These are phyloP conservation scores for Turnera subulata DNA, from an alignment of 345 rosid genomes.

Conservation along the genomic window DNA sequence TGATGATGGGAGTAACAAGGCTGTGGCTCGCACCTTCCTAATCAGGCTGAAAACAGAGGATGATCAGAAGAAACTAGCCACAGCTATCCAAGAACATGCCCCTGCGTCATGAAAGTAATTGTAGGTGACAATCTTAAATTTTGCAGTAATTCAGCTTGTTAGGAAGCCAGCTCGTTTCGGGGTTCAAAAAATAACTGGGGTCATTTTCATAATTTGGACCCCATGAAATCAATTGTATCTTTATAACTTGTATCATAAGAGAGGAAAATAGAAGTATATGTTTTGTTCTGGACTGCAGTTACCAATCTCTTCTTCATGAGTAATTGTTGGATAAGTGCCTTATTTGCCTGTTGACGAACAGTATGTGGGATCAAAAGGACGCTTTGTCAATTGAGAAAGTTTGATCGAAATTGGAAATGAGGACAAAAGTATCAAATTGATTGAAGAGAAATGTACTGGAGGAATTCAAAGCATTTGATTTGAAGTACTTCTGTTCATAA, in stretches of 20 bases:
- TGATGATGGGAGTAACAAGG: conserved; percentile 43
- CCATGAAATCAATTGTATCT: conserved; percentile 17
- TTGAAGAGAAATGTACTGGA: no score
- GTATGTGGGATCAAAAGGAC: no score
- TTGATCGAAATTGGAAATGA: no score
- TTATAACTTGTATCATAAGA: conserved; percentile 23
- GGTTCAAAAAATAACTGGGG: conserved; percentile 16
- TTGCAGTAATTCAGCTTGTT: conserved; percentile 14
- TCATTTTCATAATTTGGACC: conserved; percentile 10
- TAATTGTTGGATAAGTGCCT: no score
- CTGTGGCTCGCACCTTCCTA: conserved; percentile 69
- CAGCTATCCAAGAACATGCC: conserved; percentile 74
- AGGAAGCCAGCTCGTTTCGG: conserved; percentile 17
- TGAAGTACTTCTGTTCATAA: no score
- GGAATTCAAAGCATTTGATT: no score
- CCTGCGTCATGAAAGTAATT: conserved; percentile 48
- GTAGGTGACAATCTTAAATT: conserved; percentile 12
- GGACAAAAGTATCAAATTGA: no score
- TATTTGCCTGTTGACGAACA: no score
- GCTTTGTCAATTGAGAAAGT: no score
- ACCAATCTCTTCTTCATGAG: no score
- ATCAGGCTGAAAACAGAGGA: conserved; percentile 71
- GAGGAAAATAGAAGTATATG: background rate
- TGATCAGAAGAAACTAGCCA: conserved; percentile 67
- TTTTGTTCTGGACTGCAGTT: background rate